Conservation (phyloP, 805 yeast genomes). For the Metschnikowia henanensis region DNA sequence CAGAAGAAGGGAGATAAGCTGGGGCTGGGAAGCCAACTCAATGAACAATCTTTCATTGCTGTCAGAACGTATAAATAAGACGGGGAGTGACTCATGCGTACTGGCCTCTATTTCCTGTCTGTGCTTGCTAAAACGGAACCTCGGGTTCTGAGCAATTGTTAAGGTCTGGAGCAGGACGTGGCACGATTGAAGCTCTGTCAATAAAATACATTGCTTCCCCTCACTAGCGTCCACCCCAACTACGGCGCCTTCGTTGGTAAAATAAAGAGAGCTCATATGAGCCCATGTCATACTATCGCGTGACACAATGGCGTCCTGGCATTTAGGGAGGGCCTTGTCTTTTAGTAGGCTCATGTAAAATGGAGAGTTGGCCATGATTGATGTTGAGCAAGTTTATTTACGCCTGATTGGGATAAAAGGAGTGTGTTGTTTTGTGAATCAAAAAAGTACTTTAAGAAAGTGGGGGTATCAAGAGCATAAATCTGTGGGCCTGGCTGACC, state of each 20-base stretch:
- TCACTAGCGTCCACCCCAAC: conserved; percentile 30
- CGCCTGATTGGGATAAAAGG: background rate
- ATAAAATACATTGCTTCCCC: conserved; percentile 29
- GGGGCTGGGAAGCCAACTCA: conserved; percentile 33
- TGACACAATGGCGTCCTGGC: conserved; percentile 35
- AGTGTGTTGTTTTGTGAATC: background rate
- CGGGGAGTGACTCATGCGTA: conserved; percentile 32
- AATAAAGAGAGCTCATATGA: conserved; percentile 27
- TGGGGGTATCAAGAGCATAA: background rate
- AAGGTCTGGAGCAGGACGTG: conserved; percentile 37
- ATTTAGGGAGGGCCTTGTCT: conserved; percentile 36
- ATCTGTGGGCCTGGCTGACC: background rate
- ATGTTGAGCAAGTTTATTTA: background rate
- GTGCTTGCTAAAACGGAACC: conserved; percentile 10
- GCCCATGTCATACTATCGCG: conserved; percentile 39
- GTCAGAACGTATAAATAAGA: conserved; percentile 41
- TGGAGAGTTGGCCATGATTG: conserved; percentile 17
- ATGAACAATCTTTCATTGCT: conserved; percentile 40
- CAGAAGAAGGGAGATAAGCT: conserved; percentile 45
- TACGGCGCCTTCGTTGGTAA: conserved; percentile 35
- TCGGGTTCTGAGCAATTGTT: conserved; percentile 11
- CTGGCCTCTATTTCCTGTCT: conserved; percentile 3
- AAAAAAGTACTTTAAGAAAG: background rate
- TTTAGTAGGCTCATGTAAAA: conserved; percentile 32
- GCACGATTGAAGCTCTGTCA: conserved; percentile 40